Base-by-base conservation (phyloP, 495 filamentous ascomycete genomes). In the Daldinia concentrica region DNA sequence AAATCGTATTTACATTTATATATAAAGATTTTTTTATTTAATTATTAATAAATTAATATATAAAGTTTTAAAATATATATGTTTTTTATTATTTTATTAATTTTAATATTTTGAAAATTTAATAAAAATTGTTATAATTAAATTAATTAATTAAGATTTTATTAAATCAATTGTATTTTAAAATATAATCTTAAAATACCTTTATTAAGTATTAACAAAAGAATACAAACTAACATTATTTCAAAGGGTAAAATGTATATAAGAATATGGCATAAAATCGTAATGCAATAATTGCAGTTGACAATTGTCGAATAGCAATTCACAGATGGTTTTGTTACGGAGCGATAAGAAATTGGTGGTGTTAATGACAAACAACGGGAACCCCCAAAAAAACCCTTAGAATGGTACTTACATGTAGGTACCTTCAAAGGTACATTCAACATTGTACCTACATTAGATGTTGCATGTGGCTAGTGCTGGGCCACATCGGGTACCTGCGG, bases 401-500 rank as follows among this genome's bases (percentile, higher is more conserved):
- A 15, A 54, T n/a, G 26, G 54, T 55, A 54, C 27, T 15, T 69
- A 68, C 9, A 3, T 52, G 4, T 63, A 68, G 50, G 59, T 63
- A 63, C 39, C 0, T 36, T 14, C 34, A 36, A 14, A 12, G 1
- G 34, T 36, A 36, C 34, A 36, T 36, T 14, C 11, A 36, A 36
- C 34, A 11, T 36, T 34, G 43, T 58, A 39, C 55, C 14, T 17
- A 39, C 55, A 22, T 17, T 61, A 27, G 15, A 45, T 50, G 62
- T 59, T 50, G 59, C 59, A 72, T 54, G 69, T 68, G 64, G 69
- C 69, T 72, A 59, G 32, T 67, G 55, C 55, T 58, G 32, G 58
- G 62, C 29, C 50, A 39, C 59, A 72, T 67, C 69, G 64, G 64
- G 60, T 68, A 72, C 39, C 37, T 68, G 64, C 69, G 69, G 68